Evolutionary conservation across 352 stramenopile genomes (phyloP).

Genomic region (Globisporangium mamillatum): DNA sequence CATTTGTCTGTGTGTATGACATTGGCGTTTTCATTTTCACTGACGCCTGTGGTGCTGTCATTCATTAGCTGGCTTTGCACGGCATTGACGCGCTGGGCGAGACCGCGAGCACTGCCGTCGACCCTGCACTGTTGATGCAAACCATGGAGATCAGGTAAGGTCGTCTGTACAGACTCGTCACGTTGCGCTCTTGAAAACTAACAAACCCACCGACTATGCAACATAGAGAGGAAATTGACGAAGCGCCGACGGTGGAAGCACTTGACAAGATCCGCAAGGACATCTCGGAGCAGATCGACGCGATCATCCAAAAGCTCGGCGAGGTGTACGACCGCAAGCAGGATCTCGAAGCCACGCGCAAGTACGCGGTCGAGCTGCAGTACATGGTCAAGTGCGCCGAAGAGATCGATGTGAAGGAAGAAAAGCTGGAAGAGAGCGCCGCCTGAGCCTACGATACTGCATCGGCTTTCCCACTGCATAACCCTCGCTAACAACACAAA

Average conservation of each 20-base stretch:
- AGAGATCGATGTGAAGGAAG: conserved; percentile 73
- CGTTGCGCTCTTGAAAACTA: not conserved
- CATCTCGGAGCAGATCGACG: conserved; percentile 67
- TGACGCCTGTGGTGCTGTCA: not conserved
- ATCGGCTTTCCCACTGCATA: not conserved
- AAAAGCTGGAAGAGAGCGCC: conserved; percentile 51
- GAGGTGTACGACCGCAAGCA: conserved; percentile 74
- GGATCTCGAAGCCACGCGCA: conserved; percentile 72
- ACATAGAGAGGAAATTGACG: conserved; percentile 70
- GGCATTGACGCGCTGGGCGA: conserved; percentile 81
- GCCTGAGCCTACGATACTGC: not conserved
- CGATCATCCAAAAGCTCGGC: conserved; percentile 66
- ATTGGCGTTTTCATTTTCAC: not conserved
- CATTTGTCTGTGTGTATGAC: not conserved
- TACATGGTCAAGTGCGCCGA: conserved; percentile 87
- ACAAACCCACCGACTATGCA: not conserved
- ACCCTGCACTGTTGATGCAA: conserved; percentile 74
- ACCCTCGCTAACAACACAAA: not conserved
- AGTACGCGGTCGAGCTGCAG: conserved; percentile 73
- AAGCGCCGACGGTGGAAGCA: conserved; percentile 40
- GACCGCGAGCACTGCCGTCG: conserved; percentile 68
- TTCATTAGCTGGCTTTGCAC: conserved; percentile 60
- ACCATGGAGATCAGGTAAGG: conserved; percentile 83
- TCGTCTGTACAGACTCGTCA: not conserved
- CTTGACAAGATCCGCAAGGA: conserved; percentile 59